phyloP scores from a whole-genome alignment of 2,329 filamentous ascomycete species.

The Cytospora leucostoma region DNA sequence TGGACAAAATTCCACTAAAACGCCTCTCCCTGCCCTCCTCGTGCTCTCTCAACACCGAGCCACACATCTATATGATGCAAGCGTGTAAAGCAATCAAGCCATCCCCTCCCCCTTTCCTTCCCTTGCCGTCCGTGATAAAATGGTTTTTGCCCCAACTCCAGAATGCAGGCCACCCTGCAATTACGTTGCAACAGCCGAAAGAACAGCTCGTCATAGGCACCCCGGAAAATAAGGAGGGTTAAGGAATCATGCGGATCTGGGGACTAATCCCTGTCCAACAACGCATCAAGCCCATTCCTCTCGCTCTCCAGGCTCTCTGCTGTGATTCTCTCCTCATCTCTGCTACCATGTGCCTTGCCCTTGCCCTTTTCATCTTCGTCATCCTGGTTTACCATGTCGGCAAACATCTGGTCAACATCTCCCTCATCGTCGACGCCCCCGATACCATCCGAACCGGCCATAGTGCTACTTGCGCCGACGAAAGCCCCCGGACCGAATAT shows the following conservation, averaged over 20 bases:
- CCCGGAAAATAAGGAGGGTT: background rate
- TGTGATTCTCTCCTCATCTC: constrained; percentile 35
- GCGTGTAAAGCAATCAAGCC: background rate
- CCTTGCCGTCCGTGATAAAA: background rate
- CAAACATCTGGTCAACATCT: constrained; percentile 58
- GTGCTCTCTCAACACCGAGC: background rate
- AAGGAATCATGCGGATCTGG: background rate
- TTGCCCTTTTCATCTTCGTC: constrained; percentile 46
- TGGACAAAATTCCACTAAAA: constrained; percentile 15
- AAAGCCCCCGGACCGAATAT: constrained; percentile 55
- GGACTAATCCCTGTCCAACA: constrained; percentile 45
- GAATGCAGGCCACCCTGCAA: constrained; percentile 7
- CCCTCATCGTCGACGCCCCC: constrained; percentile 44
- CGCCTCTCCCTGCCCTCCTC: constrained; percentile 6
- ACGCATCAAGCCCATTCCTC: constrained; percentile 49
- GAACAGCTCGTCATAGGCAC: background rate
- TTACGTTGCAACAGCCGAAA: constrained; percentile 4
- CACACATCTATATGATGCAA: constrained; percentile 19
- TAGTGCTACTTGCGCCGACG: constrained; percentile 29
- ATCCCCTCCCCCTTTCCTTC: background rate
- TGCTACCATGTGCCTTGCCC: constrained; percentile 33
- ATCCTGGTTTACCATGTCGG: constrained; percentile 56
- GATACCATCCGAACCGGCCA: constrained; percentile 23
- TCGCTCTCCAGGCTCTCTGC: constrained; percentile 48
- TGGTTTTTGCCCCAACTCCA: constrained; percentile 15